Evolutionary conservation across 1,284 basidiomycete species (phyloP).

Genomic region (Thecaphora thlaspeos): DNA sequence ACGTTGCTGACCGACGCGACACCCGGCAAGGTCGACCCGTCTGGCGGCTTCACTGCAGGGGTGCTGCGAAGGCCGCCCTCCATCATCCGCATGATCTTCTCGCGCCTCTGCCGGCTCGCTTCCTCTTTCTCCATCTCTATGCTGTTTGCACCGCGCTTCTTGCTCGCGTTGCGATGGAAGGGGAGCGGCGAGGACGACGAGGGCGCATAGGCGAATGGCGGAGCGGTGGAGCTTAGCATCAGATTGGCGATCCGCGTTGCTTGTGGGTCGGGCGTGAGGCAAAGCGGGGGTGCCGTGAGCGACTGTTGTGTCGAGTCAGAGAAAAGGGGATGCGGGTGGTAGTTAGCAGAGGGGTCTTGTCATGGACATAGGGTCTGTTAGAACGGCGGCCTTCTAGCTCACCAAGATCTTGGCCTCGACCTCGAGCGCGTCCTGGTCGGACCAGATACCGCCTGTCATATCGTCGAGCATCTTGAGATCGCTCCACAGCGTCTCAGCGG

Average conservation of each 20-base stretch:
- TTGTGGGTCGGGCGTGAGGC: constrained; percentile 50
- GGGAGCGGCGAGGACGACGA: constrained; percentile 21
- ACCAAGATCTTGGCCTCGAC: constrained; percentile 50
- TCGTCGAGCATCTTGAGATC: constrained; percentile 51
- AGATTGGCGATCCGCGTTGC: constrained; percentile 52
- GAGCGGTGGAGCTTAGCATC: constrained; percentile 49
- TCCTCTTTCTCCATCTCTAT: constrained; percentile 47
- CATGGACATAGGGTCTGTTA: too few species aligned
- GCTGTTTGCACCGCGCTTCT: constrained; percentile 39
- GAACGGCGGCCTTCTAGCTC: too few species aligned
- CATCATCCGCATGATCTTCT: constrained; percentile 54
- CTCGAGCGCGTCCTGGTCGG: constrained; percentile 49
- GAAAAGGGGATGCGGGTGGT: too few species aligned
- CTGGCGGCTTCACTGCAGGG: neutral
- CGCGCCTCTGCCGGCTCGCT: constrained; percentile 29
- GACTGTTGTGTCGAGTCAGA: too few species aligned
- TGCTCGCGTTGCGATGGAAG: constrained; percentile 14
- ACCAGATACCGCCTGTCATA: constrained; percentile 42
- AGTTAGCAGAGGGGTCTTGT: too few species aligned
- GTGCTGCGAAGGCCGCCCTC: constrained; percentile 35
- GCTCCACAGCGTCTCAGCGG: constrained; percentile 48
- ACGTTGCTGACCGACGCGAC: neutral
- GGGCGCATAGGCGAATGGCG: constrained; percentile 28
- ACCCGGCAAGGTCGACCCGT: neutral
- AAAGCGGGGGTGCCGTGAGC: constrained; percentile 51